phyloP scores from a whole-genome alignment of 2,329 filamentous ascomycete genomes.

The Arthroderma uncinatum region DNA sequence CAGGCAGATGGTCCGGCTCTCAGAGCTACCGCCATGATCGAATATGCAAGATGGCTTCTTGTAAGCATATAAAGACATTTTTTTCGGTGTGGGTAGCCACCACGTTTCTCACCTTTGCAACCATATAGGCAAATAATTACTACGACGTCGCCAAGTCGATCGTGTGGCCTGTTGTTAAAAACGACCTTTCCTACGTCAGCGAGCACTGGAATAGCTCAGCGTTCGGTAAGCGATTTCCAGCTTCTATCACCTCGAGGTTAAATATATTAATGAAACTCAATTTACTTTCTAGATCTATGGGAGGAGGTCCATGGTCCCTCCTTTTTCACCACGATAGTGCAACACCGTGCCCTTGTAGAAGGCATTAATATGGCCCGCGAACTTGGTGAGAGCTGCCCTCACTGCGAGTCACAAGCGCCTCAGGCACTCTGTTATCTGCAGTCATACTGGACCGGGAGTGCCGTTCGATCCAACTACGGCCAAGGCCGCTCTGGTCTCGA shows the following conservation, averaged over 20 bases:
- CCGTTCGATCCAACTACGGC: slow-evolving; percentile 59
- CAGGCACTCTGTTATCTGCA: slow-evolving; percentile 64
- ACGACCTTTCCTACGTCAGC: slow-evolving; percentile 62
- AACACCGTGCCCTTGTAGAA: slow-evolving; percentile 50
- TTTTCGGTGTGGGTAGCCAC: not conserved
- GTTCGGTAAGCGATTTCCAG: slow-evolving; percentile 37
- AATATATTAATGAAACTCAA: not conserved
- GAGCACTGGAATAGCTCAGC: slow-evolving; percentile 56
- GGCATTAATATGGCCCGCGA: slow-evolving; percentile 53
- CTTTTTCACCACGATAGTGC: slow-evolving; percentile 62
- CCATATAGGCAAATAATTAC: slow-evolving; percentile 40
- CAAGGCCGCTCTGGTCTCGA: slow-evolving; percentile 56
- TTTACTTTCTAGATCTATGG: slow-evolving; percentile 53
- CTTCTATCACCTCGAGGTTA: slow-evolving; percentile 2
- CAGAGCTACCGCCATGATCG: slow-evolving; percentile 25
- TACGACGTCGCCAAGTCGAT: slow-evolving; percentile 41
- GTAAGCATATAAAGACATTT: slow-evolving; percentile 15
- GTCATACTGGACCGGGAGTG: slow-evolving; percentile 59
- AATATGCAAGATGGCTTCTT: slow-evolving; percentile 55
- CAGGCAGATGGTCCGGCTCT: slow-evolving; percentile 43
- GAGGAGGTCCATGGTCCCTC: slow-evolving; percentile 65
- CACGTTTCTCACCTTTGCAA: not conserved
- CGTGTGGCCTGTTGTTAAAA: slow-evolving; percentile 62
- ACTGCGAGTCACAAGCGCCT: slow-evolving; percentile 54
- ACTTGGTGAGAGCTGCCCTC: slow-evolving; percentile 51